These are phyloP conservation scores for Nigrospora oryzae DNA, from an alignment of 2,329 filamentous ascomycete genomes.

Conservation along the genomic window DNA sequence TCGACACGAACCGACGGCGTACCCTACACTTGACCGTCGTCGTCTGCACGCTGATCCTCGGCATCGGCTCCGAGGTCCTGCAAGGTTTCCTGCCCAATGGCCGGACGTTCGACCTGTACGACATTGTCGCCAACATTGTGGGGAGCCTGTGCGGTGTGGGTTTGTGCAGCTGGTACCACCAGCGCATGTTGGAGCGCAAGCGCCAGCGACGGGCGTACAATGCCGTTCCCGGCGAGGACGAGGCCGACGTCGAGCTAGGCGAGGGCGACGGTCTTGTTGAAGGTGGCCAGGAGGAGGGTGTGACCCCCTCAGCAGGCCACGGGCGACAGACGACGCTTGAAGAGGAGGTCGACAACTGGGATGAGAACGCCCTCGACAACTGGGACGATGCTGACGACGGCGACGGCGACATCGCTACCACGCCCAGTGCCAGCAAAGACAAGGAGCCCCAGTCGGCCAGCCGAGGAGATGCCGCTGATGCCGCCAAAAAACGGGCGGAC, in stretches of 20 bases:
- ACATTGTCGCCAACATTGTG: conserved; percentile 80
- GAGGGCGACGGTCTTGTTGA: conserved; percentile 30
- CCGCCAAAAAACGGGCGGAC: conserved; percentile 24
- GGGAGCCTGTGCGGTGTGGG: conserved; percentile 66
- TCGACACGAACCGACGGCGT: conserved; percentile 83
- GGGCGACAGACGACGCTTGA: conserved; percentile 42
- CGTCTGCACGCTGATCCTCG: conserved; percentile 65
- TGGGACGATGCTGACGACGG: conserved; percentile 46
- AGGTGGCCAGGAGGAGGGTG: conserved; percentile 51
- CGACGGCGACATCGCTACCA: conserved; percentile 12
- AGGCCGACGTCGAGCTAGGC: conserved; percentile 69
- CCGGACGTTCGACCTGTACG: conserved; percentile 65
- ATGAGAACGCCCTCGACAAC: conserved; percentile 64
- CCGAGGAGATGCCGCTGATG: conserved; percentile 13
- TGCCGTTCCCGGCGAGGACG: conserved; percentile 55
- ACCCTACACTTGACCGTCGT: conserved; percentile 75
- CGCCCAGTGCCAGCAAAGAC: conserved; percentile 8
- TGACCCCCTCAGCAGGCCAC: conserved; percentile 30
- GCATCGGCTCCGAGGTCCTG: conserved; percentile 67
- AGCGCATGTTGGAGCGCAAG: conserved; percentile 86
- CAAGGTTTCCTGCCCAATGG: conserved; percentile 69
- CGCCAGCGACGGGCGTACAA: conserved; percentile 66
- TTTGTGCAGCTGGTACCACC: conserved; percentile 85
- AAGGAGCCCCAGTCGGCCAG: conserved; percentile 16
- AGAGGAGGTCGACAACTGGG: conserved; percentile 87